A percentile compares a stretch with the other conserved stretches of the same genome.
Conservation (phyloP, 257 asterid species). For the Solanum boliviense region DNA sequence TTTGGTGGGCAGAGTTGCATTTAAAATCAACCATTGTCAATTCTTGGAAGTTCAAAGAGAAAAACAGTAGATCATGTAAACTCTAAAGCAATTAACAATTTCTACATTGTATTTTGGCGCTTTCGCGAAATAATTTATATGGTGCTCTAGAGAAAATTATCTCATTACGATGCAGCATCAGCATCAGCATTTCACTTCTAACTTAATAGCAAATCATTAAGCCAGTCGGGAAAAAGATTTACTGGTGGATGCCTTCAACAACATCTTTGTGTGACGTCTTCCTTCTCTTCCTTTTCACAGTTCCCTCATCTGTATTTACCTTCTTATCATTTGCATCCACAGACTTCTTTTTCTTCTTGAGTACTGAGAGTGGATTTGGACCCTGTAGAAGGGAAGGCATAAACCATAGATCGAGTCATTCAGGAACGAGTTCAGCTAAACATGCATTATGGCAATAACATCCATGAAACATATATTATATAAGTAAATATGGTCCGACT, state of each 20-base stretch:
- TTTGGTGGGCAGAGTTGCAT: background rate
- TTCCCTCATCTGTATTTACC: background rate
- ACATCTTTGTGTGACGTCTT: background rate
- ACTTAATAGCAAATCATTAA: background rate
- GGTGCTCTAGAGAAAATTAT: background rate
- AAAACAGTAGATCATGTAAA: background rate
- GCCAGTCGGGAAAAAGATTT: too few relatives aligned
- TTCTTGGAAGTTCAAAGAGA: background rate
- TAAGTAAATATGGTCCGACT: background rate
- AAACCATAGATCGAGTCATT: background rate
- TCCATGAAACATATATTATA: background rate
- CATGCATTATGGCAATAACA: background rate
- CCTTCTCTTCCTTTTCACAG: background rate
- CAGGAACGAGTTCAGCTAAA: background rate
- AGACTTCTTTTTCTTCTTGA: slow-evolving; percentile 53
- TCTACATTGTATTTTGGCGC: background rate
- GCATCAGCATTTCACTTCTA: background rate
- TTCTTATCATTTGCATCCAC: slow-evolving; percentile 8
- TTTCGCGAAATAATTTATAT: background rate
- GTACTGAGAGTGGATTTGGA: slow-evolving; percentile 56
- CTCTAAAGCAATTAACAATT: background rate
- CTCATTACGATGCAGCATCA: background rate
- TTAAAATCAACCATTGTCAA: background rate
- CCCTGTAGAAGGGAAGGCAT: slow-evolving; percentile 40
- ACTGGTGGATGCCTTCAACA: background rate